Evolutionary conservation across 495 filamentous ascomycete species (phyloP).

Genomic region (Friedmanniomyces endolithicus): DNA sequence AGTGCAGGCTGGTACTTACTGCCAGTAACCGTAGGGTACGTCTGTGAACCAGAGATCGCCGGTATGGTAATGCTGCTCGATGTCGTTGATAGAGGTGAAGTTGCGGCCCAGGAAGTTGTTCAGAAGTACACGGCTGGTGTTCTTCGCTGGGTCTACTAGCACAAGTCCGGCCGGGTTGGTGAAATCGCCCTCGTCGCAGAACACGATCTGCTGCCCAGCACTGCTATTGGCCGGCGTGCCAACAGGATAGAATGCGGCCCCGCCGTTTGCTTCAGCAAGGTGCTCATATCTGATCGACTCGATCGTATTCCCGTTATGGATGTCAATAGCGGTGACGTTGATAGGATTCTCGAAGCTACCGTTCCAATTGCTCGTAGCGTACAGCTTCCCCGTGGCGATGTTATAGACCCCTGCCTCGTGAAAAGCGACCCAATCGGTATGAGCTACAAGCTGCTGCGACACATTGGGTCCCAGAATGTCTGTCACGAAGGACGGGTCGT

Average conservation of each 20-base stretch:
- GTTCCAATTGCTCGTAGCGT: slow-evolving; percentile 44
- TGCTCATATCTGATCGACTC: slow-evolving; percentile 27
- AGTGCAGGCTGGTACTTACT: background rate
- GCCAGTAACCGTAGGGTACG: slow-evolving; percentile 20
- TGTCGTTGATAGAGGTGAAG: slow-evolving; percentile 19
- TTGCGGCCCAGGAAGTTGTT: slow-evolving; percentile 17
- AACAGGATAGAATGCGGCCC: slow-evolving; percentile 23
- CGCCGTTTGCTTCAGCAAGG: slow-evolving; percentile 25
- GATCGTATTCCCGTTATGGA: slow-evolving; percentile 24
- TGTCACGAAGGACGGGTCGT: slow-evolving; percentile 21
- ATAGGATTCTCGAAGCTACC: slow-evolving; percentile 21
- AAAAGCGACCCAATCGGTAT: slow-evolving; percentile 33
- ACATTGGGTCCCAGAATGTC: slow-evolving; percentile 25
- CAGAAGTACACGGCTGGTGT: slow-evolving; percentile 5
- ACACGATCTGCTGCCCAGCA: slow-evolving; percentile 21
- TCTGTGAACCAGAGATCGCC: slow-evolving; percentile 25
- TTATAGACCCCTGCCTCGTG: slow-evolving; percentile 50
- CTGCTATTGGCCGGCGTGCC: slow-evolving; percentile 16
- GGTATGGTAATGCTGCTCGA: slow-evolving; percentile 15
- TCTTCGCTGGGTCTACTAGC: slow-evolving; percentile 10
- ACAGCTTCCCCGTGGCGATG: slow-evolving; percentile 45
- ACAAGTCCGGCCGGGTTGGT: slow-evolving; percentile 13
- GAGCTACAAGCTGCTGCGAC: slow-evolving; percentile 19
- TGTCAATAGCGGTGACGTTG: slow-evolving; percentile 27
- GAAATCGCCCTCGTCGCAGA: slow-evolving; percentile 28